phyloP scores from a whole-genome alignment of 2,329 filamentous ascomycete species.

The Nemania serpens region DNA sequence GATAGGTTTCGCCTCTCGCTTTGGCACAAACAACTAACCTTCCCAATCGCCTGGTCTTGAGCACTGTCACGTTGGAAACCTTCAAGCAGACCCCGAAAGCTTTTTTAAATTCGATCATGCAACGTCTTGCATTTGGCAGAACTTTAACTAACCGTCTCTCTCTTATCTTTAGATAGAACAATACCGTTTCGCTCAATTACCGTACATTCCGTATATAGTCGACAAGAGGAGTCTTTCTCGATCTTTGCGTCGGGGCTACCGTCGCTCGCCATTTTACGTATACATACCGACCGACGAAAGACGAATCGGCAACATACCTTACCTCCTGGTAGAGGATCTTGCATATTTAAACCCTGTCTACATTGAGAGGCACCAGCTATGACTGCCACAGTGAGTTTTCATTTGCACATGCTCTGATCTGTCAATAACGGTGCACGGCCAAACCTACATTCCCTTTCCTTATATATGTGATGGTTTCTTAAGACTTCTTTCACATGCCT shows the following conservation, averaged over 20 bases:
- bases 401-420: not conserved
- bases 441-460: too few relatives aligned
- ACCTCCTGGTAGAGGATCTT: not conserved
- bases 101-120: not conserved
- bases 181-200: slow-evolving; percentile 15
- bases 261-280: not conserved
- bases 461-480: not conserved
- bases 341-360: not conserved
- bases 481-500: not conserved
- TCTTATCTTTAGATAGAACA: slow-evolving; percentile 12
- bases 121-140: not conserved
- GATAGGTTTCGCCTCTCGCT: not conserved
- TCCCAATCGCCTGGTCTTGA: slow-evolving; percentile 5
- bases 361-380: slow-evolving; percentile 29
- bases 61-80: not conserved
- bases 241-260: not conserved
- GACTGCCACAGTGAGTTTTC: slow-evolving; percentile 37
- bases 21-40: slow-evolving; percentile 1
- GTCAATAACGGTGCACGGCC: not conserved
- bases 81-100: not conserved
- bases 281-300: not conserved
- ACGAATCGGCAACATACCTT: not conserved
- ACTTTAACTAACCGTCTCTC: slow-evolving; percentile 8
- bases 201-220: slow-evolving; percentile 28
- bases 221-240: slow-evolving; percentile 4